A percentile compares a stretch with the other conserved stretches of the same genome.
phyloP scores from a whole-genome alignment of 1,139 yeast genomes.

The Pneumocystis sp. region DNA sequence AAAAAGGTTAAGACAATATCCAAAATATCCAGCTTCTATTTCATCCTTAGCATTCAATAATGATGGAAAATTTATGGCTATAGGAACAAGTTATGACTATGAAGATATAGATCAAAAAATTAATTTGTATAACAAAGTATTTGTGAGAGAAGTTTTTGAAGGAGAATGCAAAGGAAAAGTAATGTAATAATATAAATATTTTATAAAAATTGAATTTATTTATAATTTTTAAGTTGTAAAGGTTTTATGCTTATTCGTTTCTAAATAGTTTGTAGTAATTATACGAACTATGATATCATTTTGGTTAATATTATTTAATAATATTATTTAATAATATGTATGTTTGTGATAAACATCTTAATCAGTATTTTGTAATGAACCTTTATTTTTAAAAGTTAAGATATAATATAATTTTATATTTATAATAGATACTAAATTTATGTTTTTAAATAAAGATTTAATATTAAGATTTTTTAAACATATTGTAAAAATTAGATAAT shows the following conservation, averaged over 20 bases:
- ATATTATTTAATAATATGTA: not conserved
- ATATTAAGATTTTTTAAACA: not conserved
- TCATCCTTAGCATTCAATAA: slow-evolving; percentile 34
- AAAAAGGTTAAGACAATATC: slow-evolving; percentile 46
- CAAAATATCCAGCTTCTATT: slow-evolving; percentile 37
- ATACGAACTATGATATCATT: not conserved
- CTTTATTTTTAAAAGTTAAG: not conserved
- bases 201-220: not conserved
- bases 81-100: slow-evolving; percentile 26
- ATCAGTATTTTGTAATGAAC: not conserved
- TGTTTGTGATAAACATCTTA: not conserved
- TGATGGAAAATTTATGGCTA: slow-evolving; percentile 32
- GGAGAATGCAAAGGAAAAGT: not conserved
- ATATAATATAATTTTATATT: not conserved
- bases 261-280: not conserved
- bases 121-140: not conserved
- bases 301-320: not conserved
- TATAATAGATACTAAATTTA: not conserved
- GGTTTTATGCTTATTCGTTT: not conserved
- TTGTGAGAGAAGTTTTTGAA: not conserved
- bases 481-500: not conserved
- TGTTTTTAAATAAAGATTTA: not conserved
- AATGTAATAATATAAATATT: not conserved
- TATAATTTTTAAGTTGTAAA: not conserved
- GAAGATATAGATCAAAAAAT: not conserved